Base-by-base conservation (phyloP, 2,329 filamentous ascomycete genomes). In the Beauveria varroae region DNA sequence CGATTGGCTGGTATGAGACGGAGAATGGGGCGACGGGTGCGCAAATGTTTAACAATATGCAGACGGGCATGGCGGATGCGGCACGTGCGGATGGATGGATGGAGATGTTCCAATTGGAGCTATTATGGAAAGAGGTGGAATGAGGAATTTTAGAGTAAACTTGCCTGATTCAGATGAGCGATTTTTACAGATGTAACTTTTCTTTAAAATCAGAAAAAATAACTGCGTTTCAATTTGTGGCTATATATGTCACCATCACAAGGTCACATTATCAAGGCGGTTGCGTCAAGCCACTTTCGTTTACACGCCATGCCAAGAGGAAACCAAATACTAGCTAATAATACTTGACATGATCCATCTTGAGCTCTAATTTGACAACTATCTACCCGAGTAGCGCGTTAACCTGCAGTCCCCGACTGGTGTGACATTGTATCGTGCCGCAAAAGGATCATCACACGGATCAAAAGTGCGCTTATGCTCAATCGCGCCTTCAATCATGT, bases 1-100 rank as follows among this genome's bases (percentile, higher is more conserved):
- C 65, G 0, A 30, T 74, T 1, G 74, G 75, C 0, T 76, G 72
- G 64, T 68, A 76, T 46, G 71, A 71, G 41, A 74, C 73, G 20
- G 65, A 70, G 28, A 52, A 72, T 22, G 73, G 74, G 0, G 74
- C 67, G 0, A 72, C 68, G n/a, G 65, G 67, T 5, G 71, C 72
- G 5, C 68, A 74, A 26, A 68, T 71, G 67, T 67, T 67, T 51
- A 67, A 72, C 1, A 69, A 73, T 1, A 73, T 73, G 71, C 65
- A 70, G 26, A 10, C 65, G 14, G 72, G 72, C 7, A 66, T 74
- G 63, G 63, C 69, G 1, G 63, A 68, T 54, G 70, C 69, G 4
- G 69, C 68, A 24, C 64, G 64, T 6, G 51, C 60, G 12, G 66
- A 64, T 18, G 68, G 71, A 6, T 72, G 68, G 67, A 67, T 67